Conservation (phyloP, 2,329 filamentous ascomycete species). For the Alternaria conjuncta region DNA sequence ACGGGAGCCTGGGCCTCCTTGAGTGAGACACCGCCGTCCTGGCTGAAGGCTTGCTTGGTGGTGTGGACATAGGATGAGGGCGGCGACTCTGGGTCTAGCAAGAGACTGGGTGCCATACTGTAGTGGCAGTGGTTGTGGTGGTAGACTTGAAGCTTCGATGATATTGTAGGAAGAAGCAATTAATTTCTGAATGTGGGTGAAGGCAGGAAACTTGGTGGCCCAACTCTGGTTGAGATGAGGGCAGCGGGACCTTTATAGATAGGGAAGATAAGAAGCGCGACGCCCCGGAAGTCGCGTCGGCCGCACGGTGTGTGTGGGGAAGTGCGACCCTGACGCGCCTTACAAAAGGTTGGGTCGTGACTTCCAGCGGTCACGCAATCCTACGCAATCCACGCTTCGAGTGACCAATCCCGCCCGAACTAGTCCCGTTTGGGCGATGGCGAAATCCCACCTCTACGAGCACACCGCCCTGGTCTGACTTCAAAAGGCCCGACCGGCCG, state of each 20-base stretch:
- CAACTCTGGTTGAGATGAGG: conserved; percentile 13
- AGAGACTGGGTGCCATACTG: conserved; percentile 41
- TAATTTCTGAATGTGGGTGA: not conserved
- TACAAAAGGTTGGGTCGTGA: conserved; percentile 10
- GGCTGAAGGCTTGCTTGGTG: conserved; percentile 24
- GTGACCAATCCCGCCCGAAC: conserved; percentile 1
- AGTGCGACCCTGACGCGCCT: conserved; percentile 8
- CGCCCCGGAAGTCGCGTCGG: conserved; percentile 9
- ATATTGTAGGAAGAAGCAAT: not conserved
- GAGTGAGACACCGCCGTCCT: conserved; percentile 24
- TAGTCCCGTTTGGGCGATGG: conserved; percentile 5
- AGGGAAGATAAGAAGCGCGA: conserved; percentile 1
- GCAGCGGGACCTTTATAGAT: conserved; percentile 22
- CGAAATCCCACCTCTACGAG: conserved; percentile 1
- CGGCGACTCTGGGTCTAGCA: conserved; percentile 34
- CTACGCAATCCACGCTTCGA: conserved; percentile 11
- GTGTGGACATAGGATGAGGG: conserved; percentile 18
- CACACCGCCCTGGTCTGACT: conserved; percentile 6
- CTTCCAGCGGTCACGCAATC: conserved; percentile 16
- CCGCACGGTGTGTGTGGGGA: conserved; percentile 29
- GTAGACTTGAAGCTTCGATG: not conserved
- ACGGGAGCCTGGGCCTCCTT: conserved; percentile 31
- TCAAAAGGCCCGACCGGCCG: conserved; percentile 4
- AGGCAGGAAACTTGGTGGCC: not conserved
- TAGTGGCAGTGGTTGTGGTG: not conserved